phyloP scores from a whole-genome alignment of 2,329 filamentous ascomycete species.

The Davidsoniella australis region DNA sequence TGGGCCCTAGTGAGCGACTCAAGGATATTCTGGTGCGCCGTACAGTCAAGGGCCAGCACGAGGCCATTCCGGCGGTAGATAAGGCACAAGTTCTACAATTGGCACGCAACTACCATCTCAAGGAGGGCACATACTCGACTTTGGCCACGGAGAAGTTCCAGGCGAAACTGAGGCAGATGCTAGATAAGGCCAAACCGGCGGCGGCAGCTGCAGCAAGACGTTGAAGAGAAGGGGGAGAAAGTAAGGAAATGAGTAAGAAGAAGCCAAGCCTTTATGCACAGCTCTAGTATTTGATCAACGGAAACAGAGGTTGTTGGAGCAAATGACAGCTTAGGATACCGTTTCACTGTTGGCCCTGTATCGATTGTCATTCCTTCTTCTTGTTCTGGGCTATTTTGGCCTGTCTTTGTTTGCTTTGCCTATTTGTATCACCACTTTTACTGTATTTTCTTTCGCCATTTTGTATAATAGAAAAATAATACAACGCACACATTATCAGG shows the following conservation, averaged over 20 bases:
- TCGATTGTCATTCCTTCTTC: no score
- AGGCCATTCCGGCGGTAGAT: slow-evolving; percentile 18
- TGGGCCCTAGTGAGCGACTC: slow-evolving; percentile 12
- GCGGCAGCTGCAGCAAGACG: neutral
- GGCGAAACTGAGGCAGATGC: slow-evolving; percentile 18
- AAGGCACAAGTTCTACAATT: slow-evolving; percentile 20
- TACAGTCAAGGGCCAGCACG: slow-evolving; percentile 22
- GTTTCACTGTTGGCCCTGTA: no score
- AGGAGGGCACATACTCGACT: slow-evolving; percentile 22
- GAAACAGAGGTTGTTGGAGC: no score
- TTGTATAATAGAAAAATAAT: slow-evolving; percentile 6
- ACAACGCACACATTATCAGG: neutral
- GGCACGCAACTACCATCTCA: slow-evolving; percentile 22
- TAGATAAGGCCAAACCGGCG: slow-evolving; percentile 6
- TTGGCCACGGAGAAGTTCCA: slow-evolving; percentile 23
- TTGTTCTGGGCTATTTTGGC: no score
- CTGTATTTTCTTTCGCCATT: slow-evolving; percentile 4
- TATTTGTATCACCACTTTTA: slow-evolving; percentile 1
- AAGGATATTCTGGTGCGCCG: slow-evolving; percentile 19
- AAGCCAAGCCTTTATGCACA: no score
- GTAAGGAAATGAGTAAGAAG: neutral
- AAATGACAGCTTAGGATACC: no score
- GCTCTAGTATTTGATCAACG: neutral
- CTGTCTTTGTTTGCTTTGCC: neutral
- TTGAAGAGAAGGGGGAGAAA: neutral